Base-by-base conservation (phyloP, 257 asterid genomes). In the Solanum etuberosum region DNA sequence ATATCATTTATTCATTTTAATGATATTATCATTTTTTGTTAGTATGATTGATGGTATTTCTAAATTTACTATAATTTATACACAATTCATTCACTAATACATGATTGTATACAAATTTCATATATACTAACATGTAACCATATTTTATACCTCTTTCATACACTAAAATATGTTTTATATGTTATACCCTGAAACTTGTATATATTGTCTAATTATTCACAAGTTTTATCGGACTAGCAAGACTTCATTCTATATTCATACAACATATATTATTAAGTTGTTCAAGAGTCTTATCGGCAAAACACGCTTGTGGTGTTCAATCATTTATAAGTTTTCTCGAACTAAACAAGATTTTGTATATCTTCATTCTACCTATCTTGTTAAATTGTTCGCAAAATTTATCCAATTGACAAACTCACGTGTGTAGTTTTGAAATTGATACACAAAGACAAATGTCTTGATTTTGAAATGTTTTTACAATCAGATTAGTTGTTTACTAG, bases 241-340 rank as follows among this genome's bases (percentile, higher is more conserved):
- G 16, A 61, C 70, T n/a, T 63, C 4, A 6, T 63, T 4, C 18
- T 25, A 65, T 65, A 12, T 25, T 65, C 72, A 65, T 25, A 23
- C 7, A 2, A 61, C 7, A 65, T 65, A 65, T 65, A 13, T 5
- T 29, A 15, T 67, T 14, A 67, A 67, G 29, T 67, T 67, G 18
- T 29, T 67, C 21, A 27, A 2, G 18, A 67, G 38, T 3, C 12
- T 14, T 67, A 67, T 67, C 0, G 37, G 9, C 1, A 67, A 67
- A 29, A 67, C 20, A 0, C 0, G 5, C 2, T 67, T 14, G 21
- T 29, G 1, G 23, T 68, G 38, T 68, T 65, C 73, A 27, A 65
- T 14, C 27, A 21, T 13, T 65, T 65, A 13, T 0, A 12, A 25
- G 0, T 11, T 27, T 27, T 65, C 0, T 13, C 2, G 0, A 0